Evolutionary conservation across 805 yeast genomes (phyloP).

Genomic region (Wickerhamiella bombiphila): DNA sequence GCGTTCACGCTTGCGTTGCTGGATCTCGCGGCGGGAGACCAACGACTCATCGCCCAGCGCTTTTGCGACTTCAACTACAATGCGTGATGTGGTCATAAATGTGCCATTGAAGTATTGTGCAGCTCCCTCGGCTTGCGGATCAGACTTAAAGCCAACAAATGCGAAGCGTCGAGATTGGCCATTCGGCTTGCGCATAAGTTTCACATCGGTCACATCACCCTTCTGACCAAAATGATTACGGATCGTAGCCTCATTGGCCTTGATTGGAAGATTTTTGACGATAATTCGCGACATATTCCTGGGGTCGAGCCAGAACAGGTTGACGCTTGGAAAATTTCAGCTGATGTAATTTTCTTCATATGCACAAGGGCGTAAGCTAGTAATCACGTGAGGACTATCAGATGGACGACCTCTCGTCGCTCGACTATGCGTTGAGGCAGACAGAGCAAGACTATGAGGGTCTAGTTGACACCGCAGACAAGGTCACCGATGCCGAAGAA

Average conservation of each 20-base stretch:
- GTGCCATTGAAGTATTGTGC: slow-evolving; percentile 61
- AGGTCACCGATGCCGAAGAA: background rate
- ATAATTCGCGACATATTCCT: slow-evolving; percentile 57
- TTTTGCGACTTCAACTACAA: slow-evolving; percentile 72
- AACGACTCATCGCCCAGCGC: slow-evolving; percentile 72
- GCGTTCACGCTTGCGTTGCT: slow-evolving; percentile 9
- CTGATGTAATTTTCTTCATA: no score
- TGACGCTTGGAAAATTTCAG: no score
- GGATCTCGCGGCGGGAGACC: slow-evolving; percentile 30
- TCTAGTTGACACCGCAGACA: background rate
- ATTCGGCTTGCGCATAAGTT: slow-evolving; percentile 59
- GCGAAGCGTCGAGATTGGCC: slow-evolving; percentile 92
- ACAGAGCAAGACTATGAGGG: background rate
- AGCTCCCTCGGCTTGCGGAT: slow-evolving; percentile 62
- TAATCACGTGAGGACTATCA: no score
- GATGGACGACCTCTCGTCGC: background rate
- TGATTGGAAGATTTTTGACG: slow-evolving; percentile 76
- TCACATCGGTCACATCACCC: slow-evolving; percentile 76
- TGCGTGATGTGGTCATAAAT: slow-evolving; percentile 67
- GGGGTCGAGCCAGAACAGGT: background rate
- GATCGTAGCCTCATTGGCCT: slow-evolving; percentile 59
- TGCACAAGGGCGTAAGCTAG: no score
- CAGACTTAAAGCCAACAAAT: slow-evolving; percentile 71
- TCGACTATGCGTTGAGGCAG: background rate
- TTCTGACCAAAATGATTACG: slow-evolving; percentile 43